Percentiles rank a stretch among this genome's conserved stretches.
phyloP scores from a whole-genome alignment of 2,329 filamentous ascomycete genomes.

The Dactylellina haptotyla region DNA sequence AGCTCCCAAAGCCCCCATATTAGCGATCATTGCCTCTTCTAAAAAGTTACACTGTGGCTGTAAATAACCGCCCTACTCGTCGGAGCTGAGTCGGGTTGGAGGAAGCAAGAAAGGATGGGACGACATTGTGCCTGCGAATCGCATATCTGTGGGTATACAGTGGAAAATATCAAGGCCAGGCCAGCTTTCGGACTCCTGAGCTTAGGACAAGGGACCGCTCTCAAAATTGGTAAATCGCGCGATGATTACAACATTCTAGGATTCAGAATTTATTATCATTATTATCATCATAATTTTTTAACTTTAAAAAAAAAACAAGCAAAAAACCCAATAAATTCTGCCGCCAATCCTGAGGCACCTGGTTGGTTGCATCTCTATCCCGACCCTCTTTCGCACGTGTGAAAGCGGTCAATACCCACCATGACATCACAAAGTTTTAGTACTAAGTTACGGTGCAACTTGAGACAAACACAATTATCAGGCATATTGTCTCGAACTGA shows the following conservation, averaged over 20 bases:
- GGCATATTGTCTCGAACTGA: too few relatives aligned
- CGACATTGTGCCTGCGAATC: conserved; percentile 1
- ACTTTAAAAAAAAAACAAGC: too few relatives aligned
- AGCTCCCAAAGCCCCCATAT: neutral
- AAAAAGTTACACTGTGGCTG: neutral
- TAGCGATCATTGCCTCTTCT: conserved; percentile 15
- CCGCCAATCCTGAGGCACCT: neutral
- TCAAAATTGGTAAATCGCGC: conserved; percentile 51
- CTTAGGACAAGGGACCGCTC: neutral
- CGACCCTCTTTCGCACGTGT: conserved; percentile 25
- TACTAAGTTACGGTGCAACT: too few relatives aligned
- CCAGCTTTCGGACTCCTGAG: neutral
- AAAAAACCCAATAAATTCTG: neutral
- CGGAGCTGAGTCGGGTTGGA: too few relatives aligned
- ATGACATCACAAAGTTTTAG: conserved; percentile 32
- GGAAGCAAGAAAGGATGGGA: too few relatives aligned
- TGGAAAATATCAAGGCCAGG: neutral
- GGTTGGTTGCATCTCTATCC: conserved; percentile 14
- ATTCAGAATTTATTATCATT: conserved; percentile 13
- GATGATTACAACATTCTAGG: conserved; percentile 31
- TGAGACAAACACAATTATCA: too few relatives aligned
- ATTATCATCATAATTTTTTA: too few relatives aligned
- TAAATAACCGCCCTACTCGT: conserved; percentile 4
- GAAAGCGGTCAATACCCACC: conserved; percentile 42
- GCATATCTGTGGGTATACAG: neutral